Percentiles rank a stretch among this genome's conserved stretches.
These are phyloP conservation scores for Magnaporthiopsis poae DNA, from an alignment of 2,329 filamentous ascomycete genomes.

Conservation along the genomic window DNA sequence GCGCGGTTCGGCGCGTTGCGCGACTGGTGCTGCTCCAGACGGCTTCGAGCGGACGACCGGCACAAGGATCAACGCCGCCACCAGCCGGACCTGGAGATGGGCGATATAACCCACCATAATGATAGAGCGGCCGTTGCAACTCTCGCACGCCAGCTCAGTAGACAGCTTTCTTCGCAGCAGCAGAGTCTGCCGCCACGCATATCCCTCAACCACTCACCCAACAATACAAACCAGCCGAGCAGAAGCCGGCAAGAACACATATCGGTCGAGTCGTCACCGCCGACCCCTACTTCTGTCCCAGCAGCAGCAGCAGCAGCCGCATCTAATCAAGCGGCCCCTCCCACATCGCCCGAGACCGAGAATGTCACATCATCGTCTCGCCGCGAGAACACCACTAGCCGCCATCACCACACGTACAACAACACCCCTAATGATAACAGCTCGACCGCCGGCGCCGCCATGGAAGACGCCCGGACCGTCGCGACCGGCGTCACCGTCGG, in stretches of 20 bases:
- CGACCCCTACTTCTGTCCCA: neutral
- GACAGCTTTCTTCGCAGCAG: neutral
- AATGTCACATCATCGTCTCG: neutral
- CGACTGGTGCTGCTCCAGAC: neutral
- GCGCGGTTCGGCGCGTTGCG: neutral
- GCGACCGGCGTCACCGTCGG: constrained; percentile 44
- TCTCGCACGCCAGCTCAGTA: neutral
- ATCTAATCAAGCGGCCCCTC: no score
- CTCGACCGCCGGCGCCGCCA: neutral
- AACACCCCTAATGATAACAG: neutral
- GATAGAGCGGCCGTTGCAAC: neutral
- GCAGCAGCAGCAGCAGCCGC: no score
- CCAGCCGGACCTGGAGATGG: neutral
- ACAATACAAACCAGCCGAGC: neutral
- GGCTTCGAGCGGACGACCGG: neutral
- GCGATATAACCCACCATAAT: neutral
- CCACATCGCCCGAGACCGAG: neutral
- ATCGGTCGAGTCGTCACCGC: neutral
- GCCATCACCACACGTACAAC: neutral
- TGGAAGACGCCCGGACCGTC: constrained; percentile 28
- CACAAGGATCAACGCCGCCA: neutral
- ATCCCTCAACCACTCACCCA: no score
- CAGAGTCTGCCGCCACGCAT: neutral
- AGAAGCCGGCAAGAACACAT: neutral
- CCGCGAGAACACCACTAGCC: neutral